phyloP scores from a whole-genome alignment of 495 filamentous ascomycete genomes.

The Neurospora discreta region DNA sequence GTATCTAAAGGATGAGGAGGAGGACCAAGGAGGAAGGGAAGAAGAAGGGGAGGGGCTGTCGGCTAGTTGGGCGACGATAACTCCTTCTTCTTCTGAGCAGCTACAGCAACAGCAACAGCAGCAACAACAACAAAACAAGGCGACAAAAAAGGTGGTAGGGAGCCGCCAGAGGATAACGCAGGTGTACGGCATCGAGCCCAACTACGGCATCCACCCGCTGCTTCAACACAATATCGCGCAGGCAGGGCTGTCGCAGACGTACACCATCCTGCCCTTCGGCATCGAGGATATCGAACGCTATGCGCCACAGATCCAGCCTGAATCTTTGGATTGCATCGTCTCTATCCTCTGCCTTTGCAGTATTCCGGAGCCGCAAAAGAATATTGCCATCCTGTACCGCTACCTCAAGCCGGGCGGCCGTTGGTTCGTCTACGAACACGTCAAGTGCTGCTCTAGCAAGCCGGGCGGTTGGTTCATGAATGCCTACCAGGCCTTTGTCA shows the following conservation, averaged over 20 bases:
- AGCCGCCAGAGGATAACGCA: constrained; percentile 27
- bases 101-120: background rate
- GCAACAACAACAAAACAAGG: background rate
- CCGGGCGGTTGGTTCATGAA: background rate
- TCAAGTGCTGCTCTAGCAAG: constrained; percentile 33
- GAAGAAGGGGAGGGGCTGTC: background rate
- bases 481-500: constrained; percentile 17
- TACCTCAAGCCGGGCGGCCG: constrained; percentile 55
- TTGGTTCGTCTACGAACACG: constrained; percentile 65
- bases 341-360: constrained; percentile 62
- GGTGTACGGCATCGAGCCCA: constrained; percentile 62
- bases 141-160: background rate
- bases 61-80: background rate
- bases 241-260: constrained; percentile 46
- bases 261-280: constrained; percentile 52
- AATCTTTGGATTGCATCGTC: constrained; percentile 55
- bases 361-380: constrained; percentile 49
- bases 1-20: background rate
- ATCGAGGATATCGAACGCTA: constrained; percentile 45
- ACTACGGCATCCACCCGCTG: constrained; percentile 38
- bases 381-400: constrained; percentile 47
- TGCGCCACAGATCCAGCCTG: constrained; percentile 15
- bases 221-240: constrained; percentile 35
- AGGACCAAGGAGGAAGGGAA: background rate
- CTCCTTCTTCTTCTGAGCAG: background rate